A percentile compares a stretch with the other conserved stretches of the same genome.
Conservation (phyloP, 805 yeast genomes). For the Lachancea meyersii region DNA sequence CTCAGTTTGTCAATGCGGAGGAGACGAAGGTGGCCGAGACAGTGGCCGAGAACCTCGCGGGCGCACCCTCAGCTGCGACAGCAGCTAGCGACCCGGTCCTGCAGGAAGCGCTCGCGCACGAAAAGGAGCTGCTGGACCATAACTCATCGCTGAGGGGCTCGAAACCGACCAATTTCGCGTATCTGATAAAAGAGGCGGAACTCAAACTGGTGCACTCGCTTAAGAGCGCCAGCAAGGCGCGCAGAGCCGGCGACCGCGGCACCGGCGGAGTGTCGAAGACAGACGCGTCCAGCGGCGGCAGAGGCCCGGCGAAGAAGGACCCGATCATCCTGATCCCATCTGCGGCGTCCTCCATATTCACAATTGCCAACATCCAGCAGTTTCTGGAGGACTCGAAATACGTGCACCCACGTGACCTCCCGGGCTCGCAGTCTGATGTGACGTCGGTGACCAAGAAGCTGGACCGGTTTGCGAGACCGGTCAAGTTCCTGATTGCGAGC, state of each 20-base stretch:
- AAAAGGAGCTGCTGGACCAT: conserved; percentile 50
- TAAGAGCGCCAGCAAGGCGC: conserved; percentile 33
- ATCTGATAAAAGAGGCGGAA: conserved; percentile 61
- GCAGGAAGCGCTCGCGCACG: conserved; percentile 30
- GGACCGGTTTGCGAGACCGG: conserved; percentile 27
- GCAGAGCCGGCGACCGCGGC: conserved; percentile 15
- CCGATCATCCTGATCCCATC: conserved; percentile 77
- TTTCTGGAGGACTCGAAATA: conserved; percentile 70
- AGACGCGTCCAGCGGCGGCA: background rate
- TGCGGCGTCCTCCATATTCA: conserved; percentile 65
- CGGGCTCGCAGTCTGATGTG: conserved; percentile 27
- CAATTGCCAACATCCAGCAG: conserved; percentile 57
- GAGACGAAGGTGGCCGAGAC: background rate
- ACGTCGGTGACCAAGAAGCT: conserved; percentile 30
- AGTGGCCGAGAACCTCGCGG: background rate
- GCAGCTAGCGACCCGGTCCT: conserved; percentile 33
- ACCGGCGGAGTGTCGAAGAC: conserved; percentile 20
- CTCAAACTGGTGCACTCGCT: conserved; percentile 48
- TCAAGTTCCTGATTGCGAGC: conserved; percentile 61
- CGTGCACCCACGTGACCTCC: conserved; percentile 43
- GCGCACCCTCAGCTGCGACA: background rate
- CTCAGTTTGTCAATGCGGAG: conserved; percentile 41
- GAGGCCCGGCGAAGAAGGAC: conserved; percentile 33
- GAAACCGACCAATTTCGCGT: conserved; percentile 61
- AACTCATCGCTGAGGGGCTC: conserved; percentile 59